Base-by-base conservation (phyloP, 1,139 yeast genomes). In the Candida tetrigidarum region DNA sequence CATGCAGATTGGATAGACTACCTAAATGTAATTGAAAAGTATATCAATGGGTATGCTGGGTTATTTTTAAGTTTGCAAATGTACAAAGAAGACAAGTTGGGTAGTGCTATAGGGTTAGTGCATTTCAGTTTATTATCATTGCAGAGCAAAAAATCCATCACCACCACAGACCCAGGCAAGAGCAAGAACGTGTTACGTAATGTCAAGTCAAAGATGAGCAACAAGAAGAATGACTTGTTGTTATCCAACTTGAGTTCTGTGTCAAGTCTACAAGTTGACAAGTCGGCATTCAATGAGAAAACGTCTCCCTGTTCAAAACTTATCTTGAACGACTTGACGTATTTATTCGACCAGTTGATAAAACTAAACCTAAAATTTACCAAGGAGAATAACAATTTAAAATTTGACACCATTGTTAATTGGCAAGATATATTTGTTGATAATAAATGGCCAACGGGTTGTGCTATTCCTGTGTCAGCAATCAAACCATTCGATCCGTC, bases 371-470 rank as follows among this genome's bases (percentile, higher is more conserved):
- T 73, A 33, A 73, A 71, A 50, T 69, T 62, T 39, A 60, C 69
- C n/a, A 74, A 72, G 51, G 79, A 74, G 45, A 75, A 75, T 47
- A 66, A 71, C 41, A 71, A 68, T 46, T 57, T 75, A 37, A 62
- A 58, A 25, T 75, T 74, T 49, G 76, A 75, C 40, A 52, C 56
- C 9, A 66, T 74, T 5, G 61, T 64, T 1, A 63, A 63, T 43
- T 73, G 75, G 70, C 63, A 60, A 39, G 76, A 68, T 38, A 63
- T 71, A 2, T 59, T 60, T 22, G 58, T 60, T 28, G 79, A 74
- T 47, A 62, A 72, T 6, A 72, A 70, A 50, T 75, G 80, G 80
- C 80, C 80, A 0, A 51, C 71, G 39, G 79, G 79, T 0, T 58
- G 64, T 6, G 62, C 63, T 40, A 69, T 74, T 6, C 80, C 80